Conservation (phyloP, 1,139 yeast genomes). For the Nakaseomyces glabratus region DNA sequence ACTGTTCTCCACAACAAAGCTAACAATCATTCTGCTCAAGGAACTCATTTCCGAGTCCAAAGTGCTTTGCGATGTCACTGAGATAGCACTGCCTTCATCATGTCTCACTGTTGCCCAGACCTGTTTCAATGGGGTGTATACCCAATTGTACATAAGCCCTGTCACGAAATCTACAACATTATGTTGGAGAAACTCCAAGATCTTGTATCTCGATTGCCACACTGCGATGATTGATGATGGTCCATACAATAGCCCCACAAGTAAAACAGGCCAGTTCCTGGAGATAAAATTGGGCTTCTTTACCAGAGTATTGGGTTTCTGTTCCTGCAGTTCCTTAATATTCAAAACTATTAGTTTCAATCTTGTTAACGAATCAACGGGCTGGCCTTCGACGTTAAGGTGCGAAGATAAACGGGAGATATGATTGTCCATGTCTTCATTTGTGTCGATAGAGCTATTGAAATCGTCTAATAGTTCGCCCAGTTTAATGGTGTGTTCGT, state of each 20-base stretch:
- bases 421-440: conserved; percentile 3
- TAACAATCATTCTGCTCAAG: conserved; percentile 78
- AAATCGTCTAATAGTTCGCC: conserved; percentile 16
- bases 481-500: conserved; percentile 13
- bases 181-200: conserved; percentile 46
- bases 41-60: conserved; percentile 70
- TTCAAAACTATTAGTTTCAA: neutral
- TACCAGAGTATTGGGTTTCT: neutral
- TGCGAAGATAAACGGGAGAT: neutral
- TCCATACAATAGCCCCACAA: conserved; percentile 38
- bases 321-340: neutral
- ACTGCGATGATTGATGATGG: conserved; percentile 40
- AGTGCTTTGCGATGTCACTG: conserved; percentile 73
- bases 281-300: conserved; percentile 41
- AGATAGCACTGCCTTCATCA: conserved; percentile 59
- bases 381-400: no score
- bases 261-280: conserved; percentile 61
- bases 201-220: conserved; percentile 44
- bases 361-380: neutral
- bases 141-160: conserved; percentile 77
- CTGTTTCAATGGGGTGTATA: conserved; percentile 64
- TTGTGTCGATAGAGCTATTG: conserved; percentile 8
- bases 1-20: conserved; percentile 47
- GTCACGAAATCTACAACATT: conserved; percentile 53
- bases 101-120: conserved; percentile 74